Conservation (phyloP, 1,284 basidiomycete genomes). For the Malassezia cuniculi region DNA sequence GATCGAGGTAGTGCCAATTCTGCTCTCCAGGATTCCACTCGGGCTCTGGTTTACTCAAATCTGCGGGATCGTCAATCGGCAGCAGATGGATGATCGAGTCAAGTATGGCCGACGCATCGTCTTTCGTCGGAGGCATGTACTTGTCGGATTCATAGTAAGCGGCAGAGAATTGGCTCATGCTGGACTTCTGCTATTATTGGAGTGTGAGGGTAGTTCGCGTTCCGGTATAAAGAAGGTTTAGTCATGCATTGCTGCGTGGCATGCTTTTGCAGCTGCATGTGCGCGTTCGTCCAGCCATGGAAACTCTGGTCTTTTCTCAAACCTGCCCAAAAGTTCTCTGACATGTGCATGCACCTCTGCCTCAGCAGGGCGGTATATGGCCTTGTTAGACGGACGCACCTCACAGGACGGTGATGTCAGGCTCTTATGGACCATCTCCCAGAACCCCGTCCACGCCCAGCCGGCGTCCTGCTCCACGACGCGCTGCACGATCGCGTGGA, state of each 20-base stretch:
- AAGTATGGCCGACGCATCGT: no score
- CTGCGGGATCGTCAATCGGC: no score
- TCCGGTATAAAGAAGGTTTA: no score
- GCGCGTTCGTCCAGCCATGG: conserved; percentile 8
- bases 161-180: no score
- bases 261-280: no score
- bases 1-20: conserved; percentile 85
- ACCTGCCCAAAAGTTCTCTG: conserved; percentile 7
- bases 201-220: no score
- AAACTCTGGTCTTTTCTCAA: conserved; percentile 8
- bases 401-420: conserved; percentile 11
- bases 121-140: no score
- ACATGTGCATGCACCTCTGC: conserved; percentile 10
- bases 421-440: conserved; percentile 30
- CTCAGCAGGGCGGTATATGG: conserved; percentile 8
- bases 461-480: conserved; percentile 30
- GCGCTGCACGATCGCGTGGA: conserved; percentile 20
- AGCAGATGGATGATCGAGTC: no score
- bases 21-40: conserved; percentile 54
- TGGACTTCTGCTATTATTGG: no score
- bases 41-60: no score
- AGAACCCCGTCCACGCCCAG: conserved; percentile 40
- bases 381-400: neutral
- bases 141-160: no score
- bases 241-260: no score